These are phyloP conservation scores for Yamadazyma diddensiae DNA, from an alignment of 1,139 yeast genomes.

Conservation along the genomic window DNA sequence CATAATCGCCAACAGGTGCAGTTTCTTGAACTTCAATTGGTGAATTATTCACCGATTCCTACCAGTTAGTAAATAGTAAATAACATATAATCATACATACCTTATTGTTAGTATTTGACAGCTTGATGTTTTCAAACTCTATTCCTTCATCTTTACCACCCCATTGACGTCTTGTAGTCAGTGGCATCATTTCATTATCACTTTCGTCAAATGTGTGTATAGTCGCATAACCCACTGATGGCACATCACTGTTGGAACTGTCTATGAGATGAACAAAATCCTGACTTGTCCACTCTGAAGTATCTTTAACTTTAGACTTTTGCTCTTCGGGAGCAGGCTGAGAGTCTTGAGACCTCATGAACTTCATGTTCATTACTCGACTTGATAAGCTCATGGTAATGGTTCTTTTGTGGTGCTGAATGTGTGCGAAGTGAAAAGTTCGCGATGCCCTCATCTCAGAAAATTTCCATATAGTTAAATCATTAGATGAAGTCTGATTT, in stretches of 20 bases:
- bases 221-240: slow-evolving; percentile 49
- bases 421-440: slow-evolving; percentile 1
- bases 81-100: not conserved
- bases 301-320: slow-evolving; percentile 42
- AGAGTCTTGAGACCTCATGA: slow-evolving; percentile 33
- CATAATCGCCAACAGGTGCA: no score
- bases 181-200: slow-evolving; percentile 11
- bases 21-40: no score
- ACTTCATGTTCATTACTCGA: slow-evolving; percentile 72
- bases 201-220: slow-evolving; percentile 25
- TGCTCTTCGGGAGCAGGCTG: slow-evolving; percentile 28
- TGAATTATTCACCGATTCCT: no score
- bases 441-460: slow-evolving; percentile 9
- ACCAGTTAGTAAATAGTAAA: no score
- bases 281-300: slow-evolving; percentile 62
- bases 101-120: not conserved
- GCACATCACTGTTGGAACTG: slow-evolving; percentile 17
- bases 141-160: slow-evolving; percentile 14
- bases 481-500: slow-evolving; percentile 43
- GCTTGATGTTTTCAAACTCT: slow-evolving; percentile 4
- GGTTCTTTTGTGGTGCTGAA: not conserved
- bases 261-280: slow-evolving; percentile 22
- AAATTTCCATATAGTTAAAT: slow-evolving; percentile 4
- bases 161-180: slow-evolving; percentile 24
- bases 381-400: slow-evolving; percentile 49